Percentiles rank a stretch among this genome's conserved stretches.
phyloP scores from a whole-genome alignment of 345 rosid species.

The Eucalyptus pauciflora region DNA sequence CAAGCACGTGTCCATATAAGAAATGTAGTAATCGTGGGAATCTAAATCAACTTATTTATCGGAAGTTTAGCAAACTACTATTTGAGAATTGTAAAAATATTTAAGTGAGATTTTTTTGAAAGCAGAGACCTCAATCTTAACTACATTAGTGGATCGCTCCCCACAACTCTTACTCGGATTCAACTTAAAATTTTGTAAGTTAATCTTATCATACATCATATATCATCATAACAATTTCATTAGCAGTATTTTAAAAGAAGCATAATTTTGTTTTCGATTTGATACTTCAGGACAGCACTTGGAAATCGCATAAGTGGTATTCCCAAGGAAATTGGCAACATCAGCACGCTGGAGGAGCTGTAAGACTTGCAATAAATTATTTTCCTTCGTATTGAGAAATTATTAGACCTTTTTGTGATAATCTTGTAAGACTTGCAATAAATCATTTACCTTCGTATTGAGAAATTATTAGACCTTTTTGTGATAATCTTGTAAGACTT shows the following conservation, averaged over 20 bases:
- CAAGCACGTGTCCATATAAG: neutral
- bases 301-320: slow-evolving; percentile 69
- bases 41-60: neutral
- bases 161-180: slow-evolving; percentile 34
- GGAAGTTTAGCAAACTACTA: neutral
- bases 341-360: slow-evolving; percentile 41
- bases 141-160: slow-evolving; percentile 64
- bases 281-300: slow-evolving; percentile 21
- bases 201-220: neutral
- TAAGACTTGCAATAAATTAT: slow-evolving; percentile 14
- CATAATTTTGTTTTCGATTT: neutral
- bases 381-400: neutral
- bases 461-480: neutral
- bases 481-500: neutral
- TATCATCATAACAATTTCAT: neutral
- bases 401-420: neutral
- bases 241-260: neutral
- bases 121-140: slow-evolving; percentile 71
- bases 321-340: slow-evolving; percentile 46
- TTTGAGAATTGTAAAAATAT: neutral
- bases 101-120: neutral
- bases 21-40: neutral
- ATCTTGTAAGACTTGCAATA: slow-evolving; percentile 31
- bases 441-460: neutral
- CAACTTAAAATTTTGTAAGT: slow-evolving; percentile 48